Conservation (phyloP, 257 asterid genomes). For the Fraxinus anomala region DNA sequence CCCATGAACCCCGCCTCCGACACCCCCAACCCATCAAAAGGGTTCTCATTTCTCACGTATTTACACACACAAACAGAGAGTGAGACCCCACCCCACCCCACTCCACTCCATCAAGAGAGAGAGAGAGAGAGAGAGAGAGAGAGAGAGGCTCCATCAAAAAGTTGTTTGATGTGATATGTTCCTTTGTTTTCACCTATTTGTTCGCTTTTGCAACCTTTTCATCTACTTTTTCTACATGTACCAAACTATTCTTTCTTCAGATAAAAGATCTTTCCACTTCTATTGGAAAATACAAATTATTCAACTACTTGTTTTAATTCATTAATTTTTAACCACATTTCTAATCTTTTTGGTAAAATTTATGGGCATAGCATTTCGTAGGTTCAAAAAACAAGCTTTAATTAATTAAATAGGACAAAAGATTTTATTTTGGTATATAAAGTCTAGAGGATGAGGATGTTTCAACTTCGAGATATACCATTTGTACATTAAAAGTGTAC, state of each 20-base stretch:
- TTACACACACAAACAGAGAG: no score
- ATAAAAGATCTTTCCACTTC: constrained; percentile 34
- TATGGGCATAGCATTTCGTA: background rate
- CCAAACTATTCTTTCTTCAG: constrained; percentile 4
- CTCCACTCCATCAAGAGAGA: background rate
- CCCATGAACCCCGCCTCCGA: background rate
- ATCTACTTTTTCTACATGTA: constrained; percentile 20
- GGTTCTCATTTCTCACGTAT: background rate
- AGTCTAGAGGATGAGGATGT: background rate
- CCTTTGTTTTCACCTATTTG: constrained; percentile 30
- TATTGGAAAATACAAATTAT: constrained; percentile 30
- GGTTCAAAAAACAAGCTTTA: constrained; percentile 13
- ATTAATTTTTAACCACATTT: background rate
- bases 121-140: background rate
- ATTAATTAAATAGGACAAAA: background rate
- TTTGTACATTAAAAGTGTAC: no score
- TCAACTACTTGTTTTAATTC: background rate
- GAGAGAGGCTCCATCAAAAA: constrained; percentile 31
- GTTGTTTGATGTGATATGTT: constrained; percentile 42
- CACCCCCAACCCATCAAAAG: background rate
- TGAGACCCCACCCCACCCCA: background rate
- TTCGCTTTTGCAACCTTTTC: constrained; percentile 30
- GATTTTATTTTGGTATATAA: background rate
- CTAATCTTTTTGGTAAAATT: background rate
- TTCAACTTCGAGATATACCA: background rate